Evolutionary conservation across 202 grass and related monocot species (phyloP).

Genomic region (Saccharum hybrid): DNA sequence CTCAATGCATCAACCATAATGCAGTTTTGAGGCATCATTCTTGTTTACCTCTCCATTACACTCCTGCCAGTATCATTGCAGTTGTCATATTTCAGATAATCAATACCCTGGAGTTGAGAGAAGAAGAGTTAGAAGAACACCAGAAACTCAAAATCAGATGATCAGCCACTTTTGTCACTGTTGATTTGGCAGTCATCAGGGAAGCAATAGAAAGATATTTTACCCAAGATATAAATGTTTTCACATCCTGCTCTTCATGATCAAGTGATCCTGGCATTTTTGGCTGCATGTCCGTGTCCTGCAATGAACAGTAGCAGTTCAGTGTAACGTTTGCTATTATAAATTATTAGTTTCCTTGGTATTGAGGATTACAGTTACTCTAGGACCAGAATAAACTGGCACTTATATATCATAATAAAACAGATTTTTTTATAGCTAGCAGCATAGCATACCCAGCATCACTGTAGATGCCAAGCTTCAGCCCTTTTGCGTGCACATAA

Average conservation of each 20-base stretch:
- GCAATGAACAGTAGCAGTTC: conserved; percentile 21
- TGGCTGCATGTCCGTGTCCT: conserved; percentile 72
- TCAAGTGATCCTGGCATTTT: conserved; percentile 92
- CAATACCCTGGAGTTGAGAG: no score
- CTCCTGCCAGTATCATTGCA: conserved; percentile 52
- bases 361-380: conserved; percentile 15
- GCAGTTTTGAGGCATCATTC: conserved; percentile 29
- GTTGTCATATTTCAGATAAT: no score
- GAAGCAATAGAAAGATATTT: conserved; percentile 28
- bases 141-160: no score
- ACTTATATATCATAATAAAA: conserved; percentile 25
- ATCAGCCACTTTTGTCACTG: not conserved
- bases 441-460: conserved; percentile 77
- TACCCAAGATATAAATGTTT: conserved; percentile 88
- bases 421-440: conserved; percentile 18
- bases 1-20: not conserved
- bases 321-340: conserved; percentile 8
- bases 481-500: conserved; percentile 86
- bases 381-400: not conserved
- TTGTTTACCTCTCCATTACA: conserved; percentile 54
- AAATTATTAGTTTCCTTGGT: conserved; percentile 4
- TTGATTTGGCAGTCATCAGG: not conserved
- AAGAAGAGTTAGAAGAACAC: no score
- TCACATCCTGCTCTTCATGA: conserved; percentile 88
- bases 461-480: conserved; percentile 94